A percentile compares a stretch with the other conserved stretches of the same genome.
Conservation (phyloP, 805 yeast species). For the Wickerhamomyces canadensis region DNA sequence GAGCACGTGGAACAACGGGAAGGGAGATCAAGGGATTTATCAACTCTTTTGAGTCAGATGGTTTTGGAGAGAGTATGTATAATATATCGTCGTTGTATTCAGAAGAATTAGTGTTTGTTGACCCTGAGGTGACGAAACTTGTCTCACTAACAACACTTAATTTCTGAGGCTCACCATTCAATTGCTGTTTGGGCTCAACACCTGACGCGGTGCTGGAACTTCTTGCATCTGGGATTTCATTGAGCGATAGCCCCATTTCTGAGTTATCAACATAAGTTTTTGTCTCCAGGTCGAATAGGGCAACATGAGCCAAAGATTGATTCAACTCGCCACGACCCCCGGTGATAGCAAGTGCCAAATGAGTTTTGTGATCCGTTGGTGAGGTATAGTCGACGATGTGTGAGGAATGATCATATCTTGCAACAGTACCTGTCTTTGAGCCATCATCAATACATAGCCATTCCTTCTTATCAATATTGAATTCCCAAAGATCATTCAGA, state of each 20-base stretch:
- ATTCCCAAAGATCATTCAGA: slow-evolving; percentile 65
- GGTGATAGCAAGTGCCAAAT: slow-evolving; percentile 46
- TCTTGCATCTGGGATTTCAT: slow-evolving; percentile 12
- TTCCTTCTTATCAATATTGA: slow-evolving; percentile 42
- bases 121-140: slow-evolving; percentile 16
- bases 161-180: slow-evolving; percentile 1
- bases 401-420: slow-evolving; percentile 50
- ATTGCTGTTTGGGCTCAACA: slow-evolving; percentile 9
- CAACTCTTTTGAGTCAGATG: slow-evolving; percentile 2
- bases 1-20: slow-evolving; percentile 27
- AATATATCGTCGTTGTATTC: slow-evolving; percentile 14
- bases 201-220: slow-evolving; percentile 4
- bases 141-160: slow-evolving; percentile 14
- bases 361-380: slow-evolving; percentile 29
- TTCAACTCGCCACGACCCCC: slow-evolving; percentile 43
- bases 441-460: slow-evolving; percentile 53
- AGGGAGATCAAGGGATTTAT: slow-evolving; percentile 28
- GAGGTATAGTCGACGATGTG: slow-evolving; percentile 34
- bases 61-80: slow-evolving; percentile 15
- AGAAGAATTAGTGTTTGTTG: slow-evolving; percentile 4
- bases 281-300: slow-evolving; percentile 41
- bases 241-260: slow-evolving; percentile 17
- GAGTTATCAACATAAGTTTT: slow-evolving; percentile 20
- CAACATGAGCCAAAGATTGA: slow-evolving; percentile 27
- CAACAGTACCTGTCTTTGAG: slow-evolving; percentile 28